Percentiles rank a stretch among this genome's conserved stretches.
phyloP scores from a whole-genome alignment of 768 basidiomycete species.

The Roridomyces roridus region DNA sequence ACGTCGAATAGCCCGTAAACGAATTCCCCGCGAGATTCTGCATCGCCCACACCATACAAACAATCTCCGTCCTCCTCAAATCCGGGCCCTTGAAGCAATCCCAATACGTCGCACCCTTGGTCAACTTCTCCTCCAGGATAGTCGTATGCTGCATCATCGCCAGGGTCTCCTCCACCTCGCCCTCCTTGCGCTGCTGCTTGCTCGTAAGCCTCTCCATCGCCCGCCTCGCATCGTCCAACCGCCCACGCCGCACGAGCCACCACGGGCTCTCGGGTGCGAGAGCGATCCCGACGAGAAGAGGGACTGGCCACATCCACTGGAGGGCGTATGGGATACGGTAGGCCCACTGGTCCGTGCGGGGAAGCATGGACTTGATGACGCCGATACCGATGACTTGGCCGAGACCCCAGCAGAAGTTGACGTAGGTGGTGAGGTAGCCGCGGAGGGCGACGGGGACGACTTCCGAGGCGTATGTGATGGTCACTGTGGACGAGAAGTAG shows the following conservation, averaged over 20 bases:
- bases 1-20: slow-evolving; percentile 26
- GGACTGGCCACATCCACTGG: slow-evolving; percentile 39
- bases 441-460: slow-evolving; percentile 27
- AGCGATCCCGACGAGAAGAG: slow-evolving; percentile 35
- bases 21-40: slow-evolving; percentile 26
- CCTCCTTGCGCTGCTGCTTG: slow-evolving; percentile 22
- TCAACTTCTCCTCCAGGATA: slow-evolving; percentile 33
- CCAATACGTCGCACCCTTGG: slow-evolving; percentile 31
- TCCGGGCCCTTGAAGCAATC: slow-evolving; percentile 37
- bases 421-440: slow-evolving; percentile 28
- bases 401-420: slow-evolving; percentile 30
- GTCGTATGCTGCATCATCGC: slow-evolving; percentile 34
- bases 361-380: slow-evolving; percentile 27
- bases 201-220: slow-evolving; percentile 27
- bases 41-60: slow-evolving; percentile 29
- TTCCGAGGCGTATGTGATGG: slow-evolving; percentile 28
- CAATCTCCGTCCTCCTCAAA: slow-evolving; percentile 27
- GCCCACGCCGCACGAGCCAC: slow-evolving; percentile 40
- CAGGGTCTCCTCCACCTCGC: slow-evolving; percentile 31
- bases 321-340: slow-evolving; percentile 30
- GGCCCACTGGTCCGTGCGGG: slow-evolving; percentile 23
- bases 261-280: slow-evolving; percentile 39
- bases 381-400: slow-evolving; percentile 29
- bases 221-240: slow-evolving; percentile 29
- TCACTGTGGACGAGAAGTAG: slow-evolving; percentile 19